phyloP scores from a whole-genome alignment of 1,284 basidiomycete genomes.

The Sporisorium iseilematis-ciliati region DNA sequence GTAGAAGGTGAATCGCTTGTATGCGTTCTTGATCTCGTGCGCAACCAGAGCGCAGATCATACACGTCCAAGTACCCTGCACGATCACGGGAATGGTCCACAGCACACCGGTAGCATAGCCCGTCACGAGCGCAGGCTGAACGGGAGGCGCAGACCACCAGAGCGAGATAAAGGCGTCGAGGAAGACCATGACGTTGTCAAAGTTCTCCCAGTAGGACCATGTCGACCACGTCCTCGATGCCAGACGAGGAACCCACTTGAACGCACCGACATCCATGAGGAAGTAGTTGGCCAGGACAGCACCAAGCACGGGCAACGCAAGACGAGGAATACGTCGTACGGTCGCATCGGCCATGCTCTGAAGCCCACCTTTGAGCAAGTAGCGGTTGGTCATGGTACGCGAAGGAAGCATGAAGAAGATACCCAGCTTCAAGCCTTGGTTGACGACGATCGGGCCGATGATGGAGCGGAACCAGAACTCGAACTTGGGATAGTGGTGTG shows the following conservation, averaged over 20 bases:
- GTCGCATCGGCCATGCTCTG: slow-evolving; percentile 58
- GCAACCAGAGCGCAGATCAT: slow-evolving; percentile 60
- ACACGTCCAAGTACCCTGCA: slow-evolving; percentile 60
- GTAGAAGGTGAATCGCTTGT: slow-evolving; percentile 63
- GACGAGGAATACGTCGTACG: slow-evolving; percentile 59
- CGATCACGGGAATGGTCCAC: slow-evolving; percentile 65
- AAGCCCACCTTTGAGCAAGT: slow-evolving; percentile 58
- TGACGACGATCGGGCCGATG: slow-evolving; percentile 57
- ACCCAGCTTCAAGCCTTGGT: slow-evolving; percentile 58
- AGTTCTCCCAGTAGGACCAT: slow-evolving; percentile 64
- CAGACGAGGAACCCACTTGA: slow-evolving; percentile 61
- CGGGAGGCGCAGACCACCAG: slow-evolving; percentile 61
- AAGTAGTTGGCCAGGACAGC: slow-evolving; percentile 63
- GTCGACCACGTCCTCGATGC: slow-evolving; percentile 63
- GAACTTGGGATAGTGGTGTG: slow-evolving; percentile 55
- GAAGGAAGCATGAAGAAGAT: slow-evolving; percentile 64
- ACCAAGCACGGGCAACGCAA: slow-evolving; percentile 58
- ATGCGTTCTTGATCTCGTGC: slow-evolving; percentile 59
- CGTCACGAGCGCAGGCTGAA: slow-evolving; percentile 52
- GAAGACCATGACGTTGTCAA: slow-evolving; percentile 59
- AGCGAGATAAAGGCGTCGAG: slow-evolving; percentile 58
- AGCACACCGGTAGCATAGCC: slow-evolving; percentile 65
- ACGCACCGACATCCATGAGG: slow-evolving; percentile 59
- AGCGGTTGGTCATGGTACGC: slow-evolving; percentile 60
- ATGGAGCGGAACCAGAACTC: slow-evolving; percentile 59